Evolutionary conservation across 805 yeast species (phyloP), one percentile per base, ranked within the genome.

Genomic region (Teunomyces atbi): DNA sequence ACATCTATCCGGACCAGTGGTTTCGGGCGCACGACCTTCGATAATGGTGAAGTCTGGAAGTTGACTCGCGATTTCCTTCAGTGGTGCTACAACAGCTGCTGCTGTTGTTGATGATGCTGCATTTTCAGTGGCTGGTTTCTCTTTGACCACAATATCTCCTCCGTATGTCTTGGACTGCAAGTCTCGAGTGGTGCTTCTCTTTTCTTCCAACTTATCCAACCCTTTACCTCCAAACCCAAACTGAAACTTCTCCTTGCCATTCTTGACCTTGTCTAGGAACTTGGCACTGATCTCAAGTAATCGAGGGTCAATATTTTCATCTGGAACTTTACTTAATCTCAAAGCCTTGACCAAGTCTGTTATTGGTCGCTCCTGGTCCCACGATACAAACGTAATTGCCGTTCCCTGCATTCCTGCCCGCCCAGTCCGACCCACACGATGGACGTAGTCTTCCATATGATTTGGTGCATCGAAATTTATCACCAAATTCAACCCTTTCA

Each of bases 201-300:
- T 62, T 48, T 81, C 80, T 49, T 88, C 91, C 35, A 91, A 68
- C 51, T 84, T 85, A 37, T 84, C 92, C 44, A 91, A 72, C 1
- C 98, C 98, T 54, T 86, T 84, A 16, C 99, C 99, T 3, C 97
- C 96, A 69, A 90, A 94, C 0, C 99, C 99, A 45, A 81, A 78
- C 20, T 79, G 76, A 47, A 79, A 73, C 59, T 76, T 84, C 28
- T 69, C 79, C 45, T 83, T 82, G 0, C 96, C 96, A 1, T 69
- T 60, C 51, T 82, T 81, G 49, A 88, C 73, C 46, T 84, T 88
- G 11, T 66, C 72, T 46, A 78, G 66, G 61, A 87, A 89, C 33
- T 65, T 56, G 3, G 70, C 64, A 0, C 86, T 82, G 60, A 90
- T 71, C 11, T 61, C 61, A 13, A 62, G 45, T 2, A 86, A 68